Base-by-base conservation (phyloP, 495 filamentous ascomycete species). In the Sphaerosporella brunnea region DNA sequence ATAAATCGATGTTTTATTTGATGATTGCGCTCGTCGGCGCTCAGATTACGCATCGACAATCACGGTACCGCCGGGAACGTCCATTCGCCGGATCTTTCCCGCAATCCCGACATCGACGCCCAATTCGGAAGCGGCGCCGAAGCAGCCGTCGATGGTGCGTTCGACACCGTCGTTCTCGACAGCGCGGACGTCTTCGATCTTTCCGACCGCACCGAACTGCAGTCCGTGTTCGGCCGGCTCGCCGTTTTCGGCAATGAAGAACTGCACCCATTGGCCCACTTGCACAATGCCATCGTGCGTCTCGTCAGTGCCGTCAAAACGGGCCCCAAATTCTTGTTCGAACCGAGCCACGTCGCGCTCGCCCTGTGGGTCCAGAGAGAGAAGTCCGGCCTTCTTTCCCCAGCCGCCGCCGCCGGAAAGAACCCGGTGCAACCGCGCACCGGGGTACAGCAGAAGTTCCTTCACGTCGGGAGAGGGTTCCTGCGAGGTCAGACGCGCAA, bases 341-440 rank as follows among this genome's bases (percentile, higher is more conserved):
- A 55, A 60, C 8, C 13, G 40, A 13, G 36, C 36, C 11, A 55
- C 52, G n/a, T 55, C 46, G 20, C 47, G 23, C 25, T 44, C 42
- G 10, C 45, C 40, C 47, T 60, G 57, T 21, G 78, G 78, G 54
- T 82, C 79, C 5, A 83, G 58, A 10, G 78, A 78, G 18, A 83
- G 63, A 15, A 84, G 65, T 2, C 79, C 79, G 34, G 72, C 70
- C 55, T 82, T 84, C 58, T 77, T 74, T 3, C 79, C 79, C 79
- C 79, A 84, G 25, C 79, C 79, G 30, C 79, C 79, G 45, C 79
- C 79, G 15, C 79, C 79, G 52, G 78, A 81, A 48, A 81, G 66
- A 24, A 75, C 72, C 48, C 65, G 73, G 49, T 73, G 69, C 16
- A 74, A 47, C 19, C 56, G 56, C 5, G 42, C 50, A 10, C 56